These are phyloP conservation scores for Gardenia jasminoides DNA, from an alignment of 257 asterid genomes.

Conservation along the genomic window DNA sequence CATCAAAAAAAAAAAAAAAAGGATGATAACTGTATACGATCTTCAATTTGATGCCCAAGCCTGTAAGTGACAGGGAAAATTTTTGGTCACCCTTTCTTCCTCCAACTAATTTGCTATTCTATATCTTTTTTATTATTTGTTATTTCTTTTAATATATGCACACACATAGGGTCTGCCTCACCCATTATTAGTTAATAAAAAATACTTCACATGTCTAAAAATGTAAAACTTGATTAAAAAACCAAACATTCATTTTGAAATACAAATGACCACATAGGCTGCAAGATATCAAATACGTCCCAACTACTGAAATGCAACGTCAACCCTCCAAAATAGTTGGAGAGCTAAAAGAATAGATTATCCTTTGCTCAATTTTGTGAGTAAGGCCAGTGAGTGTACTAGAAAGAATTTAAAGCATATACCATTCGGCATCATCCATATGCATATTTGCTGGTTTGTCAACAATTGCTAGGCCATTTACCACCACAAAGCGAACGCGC, in stretches of 20 bases:
- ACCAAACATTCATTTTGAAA: background rate
- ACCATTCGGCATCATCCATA: conserved; percentile 87
- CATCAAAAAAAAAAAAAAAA: too few species aligned
- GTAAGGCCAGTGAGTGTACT: background rate
- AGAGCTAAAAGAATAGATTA: background rate
- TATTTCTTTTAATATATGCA: too few species aligned
- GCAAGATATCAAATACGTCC: background rate
- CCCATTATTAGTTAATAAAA: background rate
- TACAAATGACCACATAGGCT: too few species aligned
- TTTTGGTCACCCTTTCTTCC: too few species aligned
- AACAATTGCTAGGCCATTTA: conserved; percentile 80
- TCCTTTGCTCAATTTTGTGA: background rate
- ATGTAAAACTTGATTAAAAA: background rate
- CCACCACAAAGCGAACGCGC: conserved; percentile 97
- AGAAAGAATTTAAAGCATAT: conserved; percentile 37
- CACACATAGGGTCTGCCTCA: too few species aligned
- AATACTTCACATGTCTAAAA: background rate
- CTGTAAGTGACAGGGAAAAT: too few species aligned
- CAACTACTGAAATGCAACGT: background rate
- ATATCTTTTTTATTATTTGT: too few species aligned
- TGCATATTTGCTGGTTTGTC: conserved; percentile 77
- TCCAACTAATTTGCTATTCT: too few species aligned
- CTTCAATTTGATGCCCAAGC: too few species aligned
- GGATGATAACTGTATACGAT: too few species aligned
- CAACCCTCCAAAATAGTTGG: background rate